Evolutionary conservation across 495 filamentous ascomycete genomes (phyloP).

Genomic region (Xylaria intraflava): DNA sequence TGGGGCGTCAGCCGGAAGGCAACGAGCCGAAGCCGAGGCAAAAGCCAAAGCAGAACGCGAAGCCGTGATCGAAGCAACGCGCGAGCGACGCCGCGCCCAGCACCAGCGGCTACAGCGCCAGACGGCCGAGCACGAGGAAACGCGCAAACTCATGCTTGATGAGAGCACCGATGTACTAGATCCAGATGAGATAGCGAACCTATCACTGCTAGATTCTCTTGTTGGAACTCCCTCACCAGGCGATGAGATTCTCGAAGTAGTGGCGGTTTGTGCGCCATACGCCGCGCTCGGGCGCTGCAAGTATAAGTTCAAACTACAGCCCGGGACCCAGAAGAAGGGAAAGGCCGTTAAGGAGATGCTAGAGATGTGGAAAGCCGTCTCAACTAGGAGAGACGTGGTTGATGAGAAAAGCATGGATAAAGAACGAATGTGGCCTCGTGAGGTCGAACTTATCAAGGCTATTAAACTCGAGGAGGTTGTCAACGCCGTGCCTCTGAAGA

Average conservation of each 20-base stretch:
- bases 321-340: conserved; percentile 83
- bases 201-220: conserved; percentile 62
- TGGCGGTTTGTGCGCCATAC: conserved; percentile 92
- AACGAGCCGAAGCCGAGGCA: conserved; percentile 48
- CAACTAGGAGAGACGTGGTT: conserved; percentile 49
- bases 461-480: conserved; percentile 78
- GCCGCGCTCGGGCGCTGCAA: conserved; percentile 68
- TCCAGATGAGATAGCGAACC: conserved; percentile 51
- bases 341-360: conserved; percentile 90
- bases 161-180: conserved; percentile 40
- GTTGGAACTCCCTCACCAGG: conserved; percentile 70
- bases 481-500: conserved; percentile 76
- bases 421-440: conserved; percentile 73
- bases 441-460: conserved; percentile 73
- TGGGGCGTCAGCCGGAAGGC: conserved; percentile 56
- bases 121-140: conserved; percentile 59
- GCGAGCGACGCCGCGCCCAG: conserved; percentile 66
- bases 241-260: conserved; percentile 81
- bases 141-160: conserved; percentile 50
- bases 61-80: conserved; percentile 57
- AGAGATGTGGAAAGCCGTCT: conserved; percentile 61
- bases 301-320: conserved; percentile 90
- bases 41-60: conserved; percentile 45
- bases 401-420: conserved; percentile 53
- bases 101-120: conserved; percentile 62